Conservation (phyloP, 1,139 yeast species). For the Candida labiduridarum region DNA sequence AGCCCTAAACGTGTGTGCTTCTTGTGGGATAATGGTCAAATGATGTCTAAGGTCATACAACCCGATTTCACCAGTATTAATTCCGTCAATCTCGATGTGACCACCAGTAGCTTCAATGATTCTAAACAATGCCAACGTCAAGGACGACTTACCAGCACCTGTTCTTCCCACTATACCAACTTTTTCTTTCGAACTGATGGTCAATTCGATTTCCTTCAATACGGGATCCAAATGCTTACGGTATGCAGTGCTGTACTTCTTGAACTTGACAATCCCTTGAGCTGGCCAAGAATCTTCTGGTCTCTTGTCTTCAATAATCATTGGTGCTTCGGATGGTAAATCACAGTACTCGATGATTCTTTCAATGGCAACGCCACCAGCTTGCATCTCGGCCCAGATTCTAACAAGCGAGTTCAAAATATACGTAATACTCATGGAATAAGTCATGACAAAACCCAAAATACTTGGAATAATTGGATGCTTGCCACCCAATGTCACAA, state of each 20-base stretch:
- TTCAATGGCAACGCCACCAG: constrained; percentile 34
- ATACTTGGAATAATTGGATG: constrained; percentile 28
- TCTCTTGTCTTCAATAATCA: constrained; percentile 23
- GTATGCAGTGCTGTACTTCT: constrained; percentile 33
- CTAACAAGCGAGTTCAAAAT: constrained; percentile 30
- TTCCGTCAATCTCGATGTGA: constrained; percentile 45
- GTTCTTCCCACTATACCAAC: constrained; percentile 42
- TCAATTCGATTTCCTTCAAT: constrained; percentile 26
- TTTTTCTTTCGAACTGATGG: constrained; percentile 32
- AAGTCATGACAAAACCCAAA: constrained; percentile 38
- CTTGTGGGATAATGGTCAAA: constrained; percentile 69
- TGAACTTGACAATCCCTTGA: constrained; percentile 29
- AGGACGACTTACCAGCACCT: constrained; percentile 40
- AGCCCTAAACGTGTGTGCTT: constrained; percentile 70
- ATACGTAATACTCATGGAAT: constrained; percentile 30
- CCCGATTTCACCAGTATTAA: constrained; percentile 50
- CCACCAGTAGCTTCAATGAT: constrained; percentile 35
- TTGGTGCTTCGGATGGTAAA: constrained; percentile 31
- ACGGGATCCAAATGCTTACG: constrained; percentile 37
- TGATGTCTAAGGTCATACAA: constrained; percentile 56
- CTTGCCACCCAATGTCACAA: constrained; percentile 24
- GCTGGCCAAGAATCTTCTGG: constrained; percentile 33
- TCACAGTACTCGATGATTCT: constrained; percentile 35
- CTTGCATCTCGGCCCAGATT: constrained; percentile 35
- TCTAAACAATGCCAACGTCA: constrained; percentile 36